A percentile compares a stretch with the other conserved stretches of the same genome.
Conservation (phyloP, 208 protist genomes). For the Leishmania mexicana region DNA sequence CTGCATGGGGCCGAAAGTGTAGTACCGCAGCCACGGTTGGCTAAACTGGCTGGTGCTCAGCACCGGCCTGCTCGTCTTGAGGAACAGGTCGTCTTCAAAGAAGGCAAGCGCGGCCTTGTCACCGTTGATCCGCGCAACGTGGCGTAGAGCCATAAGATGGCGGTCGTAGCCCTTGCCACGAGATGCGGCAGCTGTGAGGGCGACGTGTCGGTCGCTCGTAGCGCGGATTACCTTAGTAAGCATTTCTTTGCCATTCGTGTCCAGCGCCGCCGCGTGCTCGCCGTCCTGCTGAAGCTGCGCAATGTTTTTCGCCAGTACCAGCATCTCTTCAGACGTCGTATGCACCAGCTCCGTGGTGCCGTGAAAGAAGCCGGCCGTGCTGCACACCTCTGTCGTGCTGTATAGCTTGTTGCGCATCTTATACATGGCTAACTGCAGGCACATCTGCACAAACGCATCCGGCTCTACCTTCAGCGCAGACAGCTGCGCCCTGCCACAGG, state of each 20-base stretch:
- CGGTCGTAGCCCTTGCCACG: slow-evolving; percentile 87
- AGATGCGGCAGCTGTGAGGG: slow-evolving; percentile 51
- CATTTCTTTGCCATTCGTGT: slow-evolving; percentile 40
- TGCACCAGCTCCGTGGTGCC: slow-evolving; percentile 85
- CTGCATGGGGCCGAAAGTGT: slow-evolving; percentile 86
- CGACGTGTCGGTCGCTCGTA: slow-evolving; percentile 55
- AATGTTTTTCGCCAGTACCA: slow-evolving; percentile 50
- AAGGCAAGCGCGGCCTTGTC: slow-evolving; percentile 79
- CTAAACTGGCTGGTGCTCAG: slow-evolving; percentile 77
- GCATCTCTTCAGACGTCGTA: slow-evolving; percentile 67
- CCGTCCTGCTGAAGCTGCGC: slow-evolving; percentile 33
- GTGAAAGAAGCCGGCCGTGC: slow-evolving; percentile 78
- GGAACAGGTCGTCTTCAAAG: slow-evolving; percentile 82
- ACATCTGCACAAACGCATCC: slow-evolving; percentile 90
- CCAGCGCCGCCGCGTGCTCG: slow-evolving; percentile 13
- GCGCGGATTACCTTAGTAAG: slow-evolving; percentile 48
- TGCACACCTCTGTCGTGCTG: slow-evolving; percentile 67
- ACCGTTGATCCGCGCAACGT: slow-evolving; percentile 58
- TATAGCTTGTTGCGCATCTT: slow-evolving; percentile 71
- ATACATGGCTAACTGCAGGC: slow-evolving; percentile 85
- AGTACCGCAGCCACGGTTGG: slow-evolving; percentile 72
- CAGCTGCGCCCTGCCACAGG: slow-evolving; percentile 55
- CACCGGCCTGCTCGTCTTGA: slow-evolving; percentile 40
- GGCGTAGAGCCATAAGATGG: slow-evolving; percentile 88
- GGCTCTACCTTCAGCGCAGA: slow-evolving; percentile 45